Percentiles rank a stretch among this genome's conserved stretches.
phyloP scores from a whole-genome alignment of 148 eudicot species.

The Chenopodium suecicum region DNA sequence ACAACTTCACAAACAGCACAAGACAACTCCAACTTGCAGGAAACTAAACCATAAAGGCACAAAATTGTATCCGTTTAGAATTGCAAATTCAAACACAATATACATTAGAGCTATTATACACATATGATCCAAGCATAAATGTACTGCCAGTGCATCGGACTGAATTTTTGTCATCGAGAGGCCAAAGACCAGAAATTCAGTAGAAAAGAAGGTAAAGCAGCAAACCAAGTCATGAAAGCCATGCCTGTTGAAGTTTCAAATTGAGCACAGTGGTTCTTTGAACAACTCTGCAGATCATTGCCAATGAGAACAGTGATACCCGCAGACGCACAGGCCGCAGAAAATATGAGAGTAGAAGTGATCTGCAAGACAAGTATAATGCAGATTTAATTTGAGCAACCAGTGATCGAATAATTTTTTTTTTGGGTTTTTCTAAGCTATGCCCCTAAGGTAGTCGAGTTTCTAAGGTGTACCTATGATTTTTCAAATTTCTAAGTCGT shows the following conservation, averaged over 20 bases:
- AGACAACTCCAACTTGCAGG: slow-evolving; percentile 12
- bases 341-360: slow-evolving; percentile 80
- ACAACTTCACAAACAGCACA: slow-evolving; percentile 19
- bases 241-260: slow-evolving; percentile 90
- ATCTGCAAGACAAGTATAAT: slow-evolving; percentile 47
- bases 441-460: too few relatives aligned
- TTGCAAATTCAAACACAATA: slow-evolving; percentile 13
- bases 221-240: slow-evolving; percentile 94
- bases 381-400: not conserved
- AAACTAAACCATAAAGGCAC: slow-evolving; percentile 7
- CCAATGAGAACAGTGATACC: slow-evolving; percentile 92
- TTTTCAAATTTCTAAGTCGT: too few relatives aligned
- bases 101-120: slow-evolving; percentile 34
- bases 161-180: slow-evolving; percentile 43
- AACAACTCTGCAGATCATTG: slow-evolving; percentile 65
- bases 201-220: slow-evolving; percentile 78
- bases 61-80: slow-evolving; percentile 20
- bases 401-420: too few relatives aligned
- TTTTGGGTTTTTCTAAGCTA: too few relatives aligned
- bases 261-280: slow-evolving; percentile 63
- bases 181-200: slow-evolving; percentile 92
- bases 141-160: not conserved
- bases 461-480: too few relatives aligned
- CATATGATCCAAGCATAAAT: slow-evolving; percentile 6
- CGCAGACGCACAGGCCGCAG: slow-evolving; percentile 94